Evolutionary conservation across 495 filamentous ascomycete genomes (phyloP).

Genomic region (Neurospora sp.): DNA sequence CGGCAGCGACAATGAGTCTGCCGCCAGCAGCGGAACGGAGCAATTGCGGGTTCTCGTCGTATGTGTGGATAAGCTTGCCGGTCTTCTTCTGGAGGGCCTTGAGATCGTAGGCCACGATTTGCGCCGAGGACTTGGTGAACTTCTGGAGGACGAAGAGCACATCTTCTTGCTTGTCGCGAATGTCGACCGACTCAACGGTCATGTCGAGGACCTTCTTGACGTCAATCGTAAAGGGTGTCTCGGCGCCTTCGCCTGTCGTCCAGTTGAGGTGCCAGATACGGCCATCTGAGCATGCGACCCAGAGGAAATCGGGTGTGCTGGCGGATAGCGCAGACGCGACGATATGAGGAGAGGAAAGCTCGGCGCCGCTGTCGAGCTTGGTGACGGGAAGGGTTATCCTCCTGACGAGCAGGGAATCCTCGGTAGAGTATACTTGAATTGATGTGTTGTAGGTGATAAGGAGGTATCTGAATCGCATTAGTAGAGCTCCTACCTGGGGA

Average conservation of each 20-base stretch:
- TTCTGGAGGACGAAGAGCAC: constrained; percentile 34
- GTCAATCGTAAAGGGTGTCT: constrained; percentile 25
- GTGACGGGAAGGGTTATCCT: constrained; percentile 37
- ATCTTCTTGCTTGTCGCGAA: constrained; percentile 27
- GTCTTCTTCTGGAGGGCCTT: constrained; percentile 9
- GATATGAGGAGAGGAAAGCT: constrained; percentile 24
- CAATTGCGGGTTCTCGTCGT: constrained; percentile 21
- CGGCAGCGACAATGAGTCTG: constrained; percentile 27
- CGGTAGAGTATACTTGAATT: constrained; percentile 70
- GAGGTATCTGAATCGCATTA: constrained; percentile 48
- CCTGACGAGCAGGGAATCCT: constrained; percentile 67
- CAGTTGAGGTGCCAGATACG: constrained; percentile 67
- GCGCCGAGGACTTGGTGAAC: constrained; percentile 14
- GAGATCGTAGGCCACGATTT: constrained; percentile 33
- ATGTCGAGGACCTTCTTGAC: constrained; percentile 33
- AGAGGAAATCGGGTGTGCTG: constrained; percentile 46
- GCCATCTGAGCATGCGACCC: constrained; percentile 58
- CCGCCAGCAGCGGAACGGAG: constrained; percentile 20
- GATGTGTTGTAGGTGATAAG: constrained; percentile 51
- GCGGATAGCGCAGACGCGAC: constrained; percentile 51
- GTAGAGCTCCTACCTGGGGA: constrained; percentile 1
- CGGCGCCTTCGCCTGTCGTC: constrained; percentile 45
- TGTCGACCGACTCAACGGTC: constrained; percentile 30
- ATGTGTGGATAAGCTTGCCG: constrained; percentile 22
- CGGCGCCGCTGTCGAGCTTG: constrained; percentile 11